Evolutionary conservation across 2,329 filamentous ascomycete genomes (phyloP).

Genomic region (Penicillium psychrosexuale): DNA sequence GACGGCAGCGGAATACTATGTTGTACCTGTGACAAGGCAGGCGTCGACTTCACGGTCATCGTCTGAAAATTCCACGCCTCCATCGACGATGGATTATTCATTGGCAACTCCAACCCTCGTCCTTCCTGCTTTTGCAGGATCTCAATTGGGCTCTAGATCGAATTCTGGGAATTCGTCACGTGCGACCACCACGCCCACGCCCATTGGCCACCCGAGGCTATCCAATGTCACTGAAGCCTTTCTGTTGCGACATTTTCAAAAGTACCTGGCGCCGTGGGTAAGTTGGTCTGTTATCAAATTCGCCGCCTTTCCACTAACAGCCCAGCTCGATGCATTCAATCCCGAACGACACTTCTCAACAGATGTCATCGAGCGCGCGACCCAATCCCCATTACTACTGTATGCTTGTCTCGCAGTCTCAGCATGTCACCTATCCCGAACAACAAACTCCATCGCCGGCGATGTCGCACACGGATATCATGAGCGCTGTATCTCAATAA

Average conservation of each 20-base stretch:
- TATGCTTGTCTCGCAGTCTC: conserved; percentile 36
- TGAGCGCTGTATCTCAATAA: conserved; percentile 36
- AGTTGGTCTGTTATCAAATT: not conserved
- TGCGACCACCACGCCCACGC: conserved; percentile 18
- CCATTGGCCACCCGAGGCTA: conserved; percentile 26
- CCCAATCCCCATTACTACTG: conserved; percentile 29
- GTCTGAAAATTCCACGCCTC: conserved; percentile 27
- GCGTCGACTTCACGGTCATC: conserved; percentile 20
- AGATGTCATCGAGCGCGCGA: conserved; percentile 32
- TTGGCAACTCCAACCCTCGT: conserved; percentile 12
- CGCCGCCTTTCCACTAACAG: not conserved
- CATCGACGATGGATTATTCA: conserved; percentile 24
- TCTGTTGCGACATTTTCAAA: conserved; percentile 35
- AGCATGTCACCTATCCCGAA: conserved; percentile 34
- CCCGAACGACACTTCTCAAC: conserved; percentile 31
- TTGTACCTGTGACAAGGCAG: conserved; percentile 22
- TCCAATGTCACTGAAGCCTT: conserved; percentile 33
- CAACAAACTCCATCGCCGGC: conserved; percentile 27
- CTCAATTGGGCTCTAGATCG: conserved; percentile 15
- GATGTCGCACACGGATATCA: conserved; percentile 34
- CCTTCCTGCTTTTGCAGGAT: conserved; percentile 11
- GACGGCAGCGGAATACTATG: conserved; percentile 35
- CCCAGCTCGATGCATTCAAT: conserved; percentile 34
- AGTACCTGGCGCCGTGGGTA: conserved; percentile 34
- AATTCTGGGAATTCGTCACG: conserved; percentile 18